phyloP scores from a whole-genome alignment of 768 basidiomycete species.

The Boletus subparvulus region DNA sequence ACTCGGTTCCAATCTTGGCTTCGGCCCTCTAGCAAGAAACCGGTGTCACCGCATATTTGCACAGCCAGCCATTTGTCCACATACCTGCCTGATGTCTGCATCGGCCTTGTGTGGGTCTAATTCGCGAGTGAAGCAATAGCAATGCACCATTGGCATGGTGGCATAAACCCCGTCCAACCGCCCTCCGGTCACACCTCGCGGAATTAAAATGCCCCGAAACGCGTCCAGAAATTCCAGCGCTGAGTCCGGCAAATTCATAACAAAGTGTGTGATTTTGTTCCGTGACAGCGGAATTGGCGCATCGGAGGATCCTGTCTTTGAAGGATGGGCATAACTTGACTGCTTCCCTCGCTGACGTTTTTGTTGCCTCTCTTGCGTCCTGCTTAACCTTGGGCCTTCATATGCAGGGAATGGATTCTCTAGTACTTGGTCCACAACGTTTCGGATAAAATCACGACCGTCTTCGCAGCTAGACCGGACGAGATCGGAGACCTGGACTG shows the following conservation, averaged over 20 bases:
- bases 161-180: slow-evolving; percentile 47
- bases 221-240: slow-evolving; percentile 89
- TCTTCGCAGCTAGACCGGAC: slow-evolving; percentile 80
- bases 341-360: slow-evolving; percentile 36
- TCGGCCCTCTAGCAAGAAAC: slow-evolving; percentile 62
- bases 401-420: slow-evolving; percentile 67
- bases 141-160: slow-evolving; percentile 87
- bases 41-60: slow-evolving; percentile 4
- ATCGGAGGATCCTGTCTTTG: slow-evolving; percentile 5
- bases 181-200: slow-evolving; percentile 35
- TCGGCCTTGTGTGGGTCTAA: slow-evolving; percentile 64
- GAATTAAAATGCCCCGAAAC: slow-evolving; percentile 69
- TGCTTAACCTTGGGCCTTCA: slow-evolving; percentile 40
- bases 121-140: slow-evolving; percentile 94
- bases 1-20: slow-evolving; percentile 53
- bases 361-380: slow-evolving; percentile 45
- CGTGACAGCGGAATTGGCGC: slow-evolving; percentile 37
- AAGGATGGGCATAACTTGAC: not conserved
- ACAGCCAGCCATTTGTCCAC: slow-evolving; percentile 26
- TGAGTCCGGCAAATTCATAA: slow-evolving; percentile 97
- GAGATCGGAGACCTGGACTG: slow-evolving; percentile 55
- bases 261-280: slow-evolving; percentile 73
- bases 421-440: slow-evolving; percentile 50
- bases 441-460: slow-evolving; percentile 81
- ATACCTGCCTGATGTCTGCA: slow-evolving; percentile 77